A percentile compares a stretch with the other conserved stretches of the same genome.
These are phyloP conservation scores for Rhododendron simsii DNA, from an alignment of 148 eudicot species.

Conservation along the genomic window DNA sequence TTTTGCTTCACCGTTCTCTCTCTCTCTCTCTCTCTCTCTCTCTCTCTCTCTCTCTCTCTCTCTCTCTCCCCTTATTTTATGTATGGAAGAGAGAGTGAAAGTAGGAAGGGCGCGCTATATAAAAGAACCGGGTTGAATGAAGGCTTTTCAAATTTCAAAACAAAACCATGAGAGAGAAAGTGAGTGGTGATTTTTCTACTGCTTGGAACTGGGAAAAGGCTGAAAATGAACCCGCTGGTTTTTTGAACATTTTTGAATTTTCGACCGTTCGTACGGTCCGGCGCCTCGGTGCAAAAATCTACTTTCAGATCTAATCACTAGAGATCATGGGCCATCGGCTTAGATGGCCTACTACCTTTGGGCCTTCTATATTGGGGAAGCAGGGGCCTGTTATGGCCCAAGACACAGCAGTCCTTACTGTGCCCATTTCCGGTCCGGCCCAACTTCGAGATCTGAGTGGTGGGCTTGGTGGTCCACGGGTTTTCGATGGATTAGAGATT, in stretches of 20 bases:
- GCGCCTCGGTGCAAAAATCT: not conserved
- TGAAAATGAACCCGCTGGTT: not conserved
- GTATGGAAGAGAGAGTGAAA: not conserved
- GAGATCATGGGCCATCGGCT: no score
- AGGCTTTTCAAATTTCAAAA: conserved; percentile 34
- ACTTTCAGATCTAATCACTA: not conserved
- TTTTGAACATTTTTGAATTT: conserved; percentile 20
- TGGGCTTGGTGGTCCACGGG: no score
- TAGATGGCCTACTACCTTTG: no score
- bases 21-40: not conserved
- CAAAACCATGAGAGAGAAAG: not conserved
- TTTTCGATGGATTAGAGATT: no score
- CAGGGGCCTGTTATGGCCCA: no score
- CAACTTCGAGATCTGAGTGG: no score
- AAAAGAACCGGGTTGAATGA: not conserved
- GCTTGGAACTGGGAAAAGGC: not conserved
- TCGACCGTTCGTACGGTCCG: conserved; percentile 18
- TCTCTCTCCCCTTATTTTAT: not conserved
- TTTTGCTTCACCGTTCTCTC: not conserved
- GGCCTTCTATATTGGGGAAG: no score
- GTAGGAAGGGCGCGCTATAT: conserved; percentile 7
- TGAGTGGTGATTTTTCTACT: not conserved
- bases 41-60: conserved; percentile 3
- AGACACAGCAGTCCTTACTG: no score
- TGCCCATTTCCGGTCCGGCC: no score